phyloP scores from a whole-genome alignment of 2,329 filamentous ascomycete genomes.

The Xylariaceae sp. region DNA sequence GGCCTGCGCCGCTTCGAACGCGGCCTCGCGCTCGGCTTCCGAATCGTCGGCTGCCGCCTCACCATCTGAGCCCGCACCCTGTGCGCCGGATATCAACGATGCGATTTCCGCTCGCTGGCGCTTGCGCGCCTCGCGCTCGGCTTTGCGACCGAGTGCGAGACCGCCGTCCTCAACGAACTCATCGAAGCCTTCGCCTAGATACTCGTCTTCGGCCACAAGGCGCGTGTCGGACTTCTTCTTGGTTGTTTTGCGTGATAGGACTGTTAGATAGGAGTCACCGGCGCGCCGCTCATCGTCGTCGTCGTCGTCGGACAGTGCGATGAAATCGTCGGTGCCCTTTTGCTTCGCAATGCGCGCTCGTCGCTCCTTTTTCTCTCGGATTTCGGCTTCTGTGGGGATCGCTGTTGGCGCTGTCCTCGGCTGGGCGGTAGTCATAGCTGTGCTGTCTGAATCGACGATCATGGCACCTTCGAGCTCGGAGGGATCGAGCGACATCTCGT shows the following conservation, averaged over 20 bases:
- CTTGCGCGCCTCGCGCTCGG: slow-evolving; percentile 64
- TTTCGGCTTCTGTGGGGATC: slow-evolving; percentile 79
- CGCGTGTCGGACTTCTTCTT: slow-evolving; percentile 55
- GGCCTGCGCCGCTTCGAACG: slow-evolving; percentile 83
- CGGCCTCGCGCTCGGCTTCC: slow-evolving; percentile 65
- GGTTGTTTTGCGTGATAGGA: slow-evolving; percentile 35
- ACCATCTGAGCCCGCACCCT: slow-evolving; percentile 44
- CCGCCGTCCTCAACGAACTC: slow-evolving; percentile 82
- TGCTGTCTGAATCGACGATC: slow-evolving; percentile 49
- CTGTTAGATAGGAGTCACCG: slow-evolving; percentile 30
- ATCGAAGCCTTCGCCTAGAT: slow-evolving; percentile 89
- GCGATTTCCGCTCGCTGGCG: slow-evolving; percentile 73
- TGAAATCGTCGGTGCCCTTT: slow-evolving; percentile 52
- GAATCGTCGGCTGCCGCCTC: slow-evolving; percentile 64
- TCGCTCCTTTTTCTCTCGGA: slow-evolving; percentile 84
- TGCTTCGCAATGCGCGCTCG: slow-evolving; percentile 74
- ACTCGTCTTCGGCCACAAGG: slow-evolving; percentile 79
- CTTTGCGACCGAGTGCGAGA: slow-evolving; percentile 71
- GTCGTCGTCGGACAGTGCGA: slow-evolving; percentile 55
- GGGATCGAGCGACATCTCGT: slow-evolving; percentile 52
- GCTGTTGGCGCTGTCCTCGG: slow-evolving; percentile 31
- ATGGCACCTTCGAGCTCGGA: slow-evolving; percentile 59
- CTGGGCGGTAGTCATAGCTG: slow-evolving; percentile 33
- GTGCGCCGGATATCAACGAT: slow-evolving; percentile 74
- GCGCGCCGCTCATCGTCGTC: slow-evolving; percentile 32